Evolutionary conservation across 2,329 filamentous ascomycete species (phyloP).

Genomic region (Malbranchea zuffiana): DNA sequence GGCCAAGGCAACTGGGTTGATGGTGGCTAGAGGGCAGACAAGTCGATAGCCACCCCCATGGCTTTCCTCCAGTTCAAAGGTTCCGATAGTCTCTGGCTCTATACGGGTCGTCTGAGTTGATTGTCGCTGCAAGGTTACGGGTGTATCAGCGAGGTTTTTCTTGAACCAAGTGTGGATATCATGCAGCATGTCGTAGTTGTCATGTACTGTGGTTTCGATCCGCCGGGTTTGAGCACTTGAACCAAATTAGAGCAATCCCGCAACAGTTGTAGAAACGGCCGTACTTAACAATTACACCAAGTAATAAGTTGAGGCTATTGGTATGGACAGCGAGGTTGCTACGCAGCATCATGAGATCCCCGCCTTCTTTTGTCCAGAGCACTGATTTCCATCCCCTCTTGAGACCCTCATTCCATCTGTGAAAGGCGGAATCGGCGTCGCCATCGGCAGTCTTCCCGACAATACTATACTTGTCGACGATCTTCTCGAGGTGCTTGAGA

Average conservation of each 20-base stretch:
- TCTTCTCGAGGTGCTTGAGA: background rate
- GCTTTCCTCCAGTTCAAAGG: background rate
- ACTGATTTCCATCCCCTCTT: constrained; percentile 1
- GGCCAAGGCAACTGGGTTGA: background rate
- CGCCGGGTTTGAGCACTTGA: background rate
- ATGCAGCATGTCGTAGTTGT: constrained; percentile 4
- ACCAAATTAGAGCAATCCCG: background rate
- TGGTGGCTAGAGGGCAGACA: background rate
- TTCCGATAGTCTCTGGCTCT: no score
- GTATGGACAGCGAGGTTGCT: constrained; percentile 2
- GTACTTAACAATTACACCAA: constrained; percentile 3
- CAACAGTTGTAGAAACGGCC: background rate
- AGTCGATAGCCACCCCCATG: background rate
- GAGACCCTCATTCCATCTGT: constrained; percentile 1
- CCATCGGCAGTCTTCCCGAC: background rate
- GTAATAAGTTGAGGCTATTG: background rate
- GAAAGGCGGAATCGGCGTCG: background rate
- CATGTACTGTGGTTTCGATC: background rate
- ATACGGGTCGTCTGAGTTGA: background rate
- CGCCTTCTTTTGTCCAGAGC: constrained; percentile 1
- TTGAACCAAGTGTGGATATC: constrained; percentile 5
- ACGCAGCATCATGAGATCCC: background rate
- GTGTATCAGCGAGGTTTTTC: background rate
- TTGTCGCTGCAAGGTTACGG: background rate
- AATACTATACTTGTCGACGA: constrained; percentile 3